A percentile compares a stretch with the other conserved stretches of the same genome.
These are phyloP conservation scores for Sungouiozyma intestinalis DNA, from an alignment of 805 yeast species.

Conservation along the genomic window DNA sequence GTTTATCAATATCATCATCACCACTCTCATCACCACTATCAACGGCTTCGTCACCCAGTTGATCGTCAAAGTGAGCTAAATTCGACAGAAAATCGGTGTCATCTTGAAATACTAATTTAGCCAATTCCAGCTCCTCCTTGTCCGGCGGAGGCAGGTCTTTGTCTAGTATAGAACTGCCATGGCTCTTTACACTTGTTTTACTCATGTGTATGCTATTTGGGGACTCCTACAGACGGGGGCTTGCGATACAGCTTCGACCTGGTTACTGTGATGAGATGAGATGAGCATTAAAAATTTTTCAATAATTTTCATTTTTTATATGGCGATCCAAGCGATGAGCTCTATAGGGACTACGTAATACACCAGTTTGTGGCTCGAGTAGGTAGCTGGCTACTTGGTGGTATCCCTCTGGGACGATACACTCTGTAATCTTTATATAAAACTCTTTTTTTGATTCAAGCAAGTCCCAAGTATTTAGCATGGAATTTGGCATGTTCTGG, in stretches of 20 bases:
- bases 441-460: constrained; percentile 6
- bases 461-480: constrained; percentile 47
- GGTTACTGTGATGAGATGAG: constrained; percentile 13
- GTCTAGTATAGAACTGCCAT: constrained; percentile 2
- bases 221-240: not conserved
- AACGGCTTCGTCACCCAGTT: constrained; percentile 19
- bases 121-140: constrained; percentile 70
- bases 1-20: constrained; percentile 25
- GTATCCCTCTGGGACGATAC: too few species aligned
- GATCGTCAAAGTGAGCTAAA: constrained; percentile 54
- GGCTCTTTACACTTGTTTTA: not conserved
- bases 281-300: constrained; percentile 4
- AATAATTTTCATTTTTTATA: not conserved
- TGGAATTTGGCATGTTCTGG: constrained; percentile 81
- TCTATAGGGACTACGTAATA: too few species aligned
- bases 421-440: too few species aligned
- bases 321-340: too few species aligned
- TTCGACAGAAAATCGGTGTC: constrained; percentile 38
- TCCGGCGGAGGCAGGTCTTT: constrained; percentile 54
- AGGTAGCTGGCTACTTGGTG: too few species aligned
- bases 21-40: constrained; percentile 19
- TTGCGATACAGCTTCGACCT: not conserved
- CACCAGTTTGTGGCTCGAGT: too few species aligned
- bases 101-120: constrained; percentile 86
- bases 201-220: not conserved